Evolutionary conservation across 1,139 yeast genomes (phyloP), one percentile per base, ranked within the genome.

Genomic region (Candida gigantensis): DNA sequence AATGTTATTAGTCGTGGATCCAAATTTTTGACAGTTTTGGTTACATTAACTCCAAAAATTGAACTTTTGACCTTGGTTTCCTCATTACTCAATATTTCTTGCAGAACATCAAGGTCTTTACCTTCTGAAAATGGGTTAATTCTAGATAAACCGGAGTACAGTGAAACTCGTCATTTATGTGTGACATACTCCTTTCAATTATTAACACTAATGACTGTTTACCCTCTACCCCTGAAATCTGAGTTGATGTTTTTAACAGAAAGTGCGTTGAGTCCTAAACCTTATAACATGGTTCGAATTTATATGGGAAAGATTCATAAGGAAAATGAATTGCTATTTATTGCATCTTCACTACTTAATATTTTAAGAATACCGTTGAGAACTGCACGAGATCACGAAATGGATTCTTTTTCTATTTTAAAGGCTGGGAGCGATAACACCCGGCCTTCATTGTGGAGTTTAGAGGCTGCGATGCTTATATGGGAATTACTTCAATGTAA

Each of bases 401-500:
- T 23, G 27, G 41, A 51, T 7, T 47, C 47, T 28, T 53, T 56
- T 32, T 34, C 51, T 8, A 33, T 57, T 11, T 43, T 38, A n/a
- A 37, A 43, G 27, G 39, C 52, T 5, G 35, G 51, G 4, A 17
- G 21, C 9, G 42, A 37, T 24, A 36, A 33, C 19, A 35, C 61
- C 3, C 60, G 58, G 8, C 67, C 81, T 1, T 69, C 81, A 0
- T 49, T 70, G 2, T 73, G 84, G 79, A 57, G 77, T 3, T 56
- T 63, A 3, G 92, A 85, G 49, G 55, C 77, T 15, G 55, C 79
- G 3, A 72, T 84, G 58, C 55, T 90, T 6, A 52, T 84, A 14
- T 86, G 95, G 87, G 96, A 86, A 51, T 59, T 88, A 35, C 62
- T 79, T 26, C 94, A 86, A 54, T 81, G 89, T 48, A 90, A 90